A percentile compares a stretch with the other conserved stretches of the same genome.
Conservation (phyloP, 148 eudicot genomes). For the Nepenthes mirabilis region DNA sequence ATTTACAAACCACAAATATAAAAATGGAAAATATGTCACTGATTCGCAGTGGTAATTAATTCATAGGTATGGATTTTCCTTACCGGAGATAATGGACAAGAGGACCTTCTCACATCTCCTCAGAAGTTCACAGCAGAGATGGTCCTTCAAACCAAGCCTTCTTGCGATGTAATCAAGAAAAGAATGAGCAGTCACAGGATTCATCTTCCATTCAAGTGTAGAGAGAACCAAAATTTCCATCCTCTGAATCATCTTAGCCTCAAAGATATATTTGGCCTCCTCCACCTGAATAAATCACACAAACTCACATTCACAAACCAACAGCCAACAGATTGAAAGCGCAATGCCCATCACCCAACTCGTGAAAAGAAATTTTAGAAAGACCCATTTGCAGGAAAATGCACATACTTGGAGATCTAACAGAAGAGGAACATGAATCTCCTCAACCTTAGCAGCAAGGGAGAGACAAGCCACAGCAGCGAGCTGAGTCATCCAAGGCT, state of each 20-base stretch:
- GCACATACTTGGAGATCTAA: slow-evolving; percentile 54
- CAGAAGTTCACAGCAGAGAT: slow-evolving; percentile 30
- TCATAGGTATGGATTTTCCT: not conserved
- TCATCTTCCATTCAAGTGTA: slow-evolving; percentile 60
- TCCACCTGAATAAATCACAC: slow-evolving; percentile 32
- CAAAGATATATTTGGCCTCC: slow-evolving; percentile 39
- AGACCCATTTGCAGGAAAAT: not conserved
- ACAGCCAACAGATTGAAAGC: not conserved
- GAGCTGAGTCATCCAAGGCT: slow-evolving; percentile 51
- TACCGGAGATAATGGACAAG: slow-evolving; percentile 44
- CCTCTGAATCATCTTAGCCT: slow-evolving; percentile 53
- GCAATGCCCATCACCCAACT: not conserved
- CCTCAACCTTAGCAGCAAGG: slow-evolving; percentile 63
- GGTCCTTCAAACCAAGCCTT: slow-evolving; percentile 36
- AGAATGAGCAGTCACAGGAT: slow-evolving; percentile 63
- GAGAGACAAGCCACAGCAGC: slow-evolving; percentile 51
- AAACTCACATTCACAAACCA: not conserved
- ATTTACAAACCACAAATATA: not conserved
- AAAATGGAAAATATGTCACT: not conserved
- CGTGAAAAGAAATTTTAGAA: not conserved
- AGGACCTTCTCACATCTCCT: slow-evolving; percentile 39
- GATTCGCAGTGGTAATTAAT: not conserved
- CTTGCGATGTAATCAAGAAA: slow-evolving; percentile 49
- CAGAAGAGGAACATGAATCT: slow-evolving; percentile 44
- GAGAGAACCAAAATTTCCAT: slow-evolving; percentile 67